phyloP scores from a whole-genome alignment of 2,329 filamentous ascomycete species.

The Camptophora hylomeconis region DNA sequence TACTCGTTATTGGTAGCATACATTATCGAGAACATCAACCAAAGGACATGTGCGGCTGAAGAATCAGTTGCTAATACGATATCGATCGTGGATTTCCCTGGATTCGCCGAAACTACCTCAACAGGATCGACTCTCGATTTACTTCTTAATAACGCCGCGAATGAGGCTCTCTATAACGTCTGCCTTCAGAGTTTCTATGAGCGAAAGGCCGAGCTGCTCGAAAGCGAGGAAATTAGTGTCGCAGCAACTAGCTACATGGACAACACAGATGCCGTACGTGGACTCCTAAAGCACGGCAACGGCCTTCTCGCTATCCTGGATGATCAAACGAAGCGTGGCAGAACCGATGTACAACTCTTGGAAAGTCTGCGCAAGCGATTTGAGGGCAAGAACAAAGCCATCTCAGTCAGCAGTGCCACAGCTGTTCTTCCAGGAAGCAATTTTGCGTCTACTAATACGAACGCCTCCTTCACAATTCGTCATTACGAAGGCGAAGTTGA shows the following conservation, averaged over 20 bases:
- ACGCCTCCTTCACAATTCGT: slow-evolving; percentile 75
- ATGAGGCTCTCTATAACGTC: slow-evolving; percentile 83
- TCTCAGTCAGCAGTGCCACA: slow-evolving; percentile 62
- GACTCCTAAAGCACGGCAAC: slow-evolving; percentile 81
- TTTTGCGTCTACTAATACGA: slow-evolving; percentile 69
- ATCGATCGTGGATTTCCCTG: slow-evolving; percentile 91
- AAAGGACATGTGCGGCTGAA: slow-evolving; percentile 73
- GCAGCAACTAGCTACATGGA: slow-evolving; percentile 94
- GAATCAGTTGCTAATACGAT: slow-evolving; percentile 87
- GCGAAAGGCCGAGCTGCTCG: slow-evolving; percentile 79
- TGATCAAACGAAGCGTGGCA: slow-evolving; percentile 82
- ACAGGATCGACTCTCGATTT: slow-evolving; percentile 83
- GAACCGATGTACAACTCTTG: slow-evolving; percentile 77
- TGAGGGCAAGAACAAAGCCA: slow-evolving; percentile 84
- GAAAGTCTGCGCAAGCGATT: slow-evolving; percentile 89
- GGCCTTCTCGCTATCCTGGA: slow-evolving; percentile 88
- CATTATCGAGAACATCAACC: slow-evolving; percentile 85
- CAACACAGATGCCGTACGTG: slow-evolving; percentile 87
- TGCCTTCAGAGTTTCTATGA: slow-evolving; percentile 95
- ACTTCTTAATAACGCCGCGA: slow-evolving; percentile 85
- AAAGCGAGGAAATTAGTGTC: slow-evolving; percentile 84
- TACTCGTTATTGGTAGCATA: slow-evolving; percentile 92
- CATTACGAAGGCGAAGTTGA: slow-evolving; percentile 97
- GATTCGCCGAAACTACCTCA: slow-evolving; percentile 72
- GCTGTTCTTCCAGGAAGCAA: slow-evolving; percentile 76